Percentiles rank a stretch among this genome's conserved stretches.
Conservation (phyloP, 169 alveolate species). For the Cardiosporidium cionae region DNA sequence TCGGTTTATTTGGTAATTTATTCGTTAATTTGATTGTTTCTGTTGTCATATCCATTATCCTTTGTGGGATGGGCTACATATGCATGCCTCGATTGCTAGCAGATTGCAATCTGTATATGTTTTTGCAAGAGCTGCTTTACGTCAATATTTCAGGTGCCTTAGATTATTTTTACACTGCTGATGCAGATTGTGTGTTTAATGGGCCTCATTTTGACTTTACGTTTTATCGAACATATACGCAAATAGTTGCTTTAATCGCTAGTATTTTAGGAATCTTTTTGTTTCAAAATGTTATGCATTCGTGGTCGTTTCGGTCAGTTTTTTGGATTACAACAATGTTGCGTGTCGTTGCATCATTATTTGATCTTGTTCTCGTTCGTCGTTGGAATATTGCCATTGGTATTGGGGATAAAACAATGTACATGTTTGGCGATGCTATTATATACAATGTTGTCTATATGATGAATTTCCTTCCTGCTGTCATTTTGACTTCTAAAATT, state of each 20-base stretch:
- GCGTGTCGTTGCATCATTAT: conserved; percentile 17
- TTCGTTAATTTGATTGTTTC: not conserved
- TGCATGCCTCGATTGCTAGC: conserved; percentile 21
- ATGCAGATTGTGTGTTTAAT: conserved; percentile 17
- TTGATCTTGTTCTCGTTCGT: conserved; percentile 14
- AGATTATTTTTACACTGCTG: conserved; percentile 18
- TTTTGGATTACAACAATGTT: conserved; percentile 23
- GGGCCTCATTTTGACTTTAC: conserved; percentile 36
- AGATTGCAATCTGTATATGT: conserved; percentile 11
- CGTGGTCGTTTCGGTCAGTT: conserved; percentile 10
- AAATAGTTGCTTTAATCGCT: conserved; percentile 11
- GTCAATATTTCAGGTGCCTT: conserved; percentile 14
- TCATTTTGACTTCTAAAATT: conserved; percentile 1
- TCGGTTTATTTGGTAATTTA: not conserved
- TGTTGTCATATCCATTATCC: not conserved
- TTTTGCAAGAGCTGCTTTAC: conserved; percentile 5
- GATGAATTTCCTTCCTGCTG: conserved; percentile 21
- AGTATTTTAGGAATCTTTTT: conserved; percentile 16
- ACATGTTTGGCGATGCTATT: conserved; percentile 26
- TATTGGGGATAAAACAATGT: conserved; percentile 22
- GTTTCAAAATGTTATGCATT: conserved; percentile 13
- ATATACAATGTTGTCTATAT: conserved; percentile 8
- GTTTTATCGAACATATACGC: conserved; percentile 15
- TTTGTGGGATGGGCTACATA: not conserved
- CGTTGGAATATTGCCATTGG: conserved; percentile 19